These are phyloP conservation scores for Sclerotinia sclerotiorum DNA, from an alignment of 2,329 filamentous ascomycete genomes.

Conservation along the genomic window DNA sequence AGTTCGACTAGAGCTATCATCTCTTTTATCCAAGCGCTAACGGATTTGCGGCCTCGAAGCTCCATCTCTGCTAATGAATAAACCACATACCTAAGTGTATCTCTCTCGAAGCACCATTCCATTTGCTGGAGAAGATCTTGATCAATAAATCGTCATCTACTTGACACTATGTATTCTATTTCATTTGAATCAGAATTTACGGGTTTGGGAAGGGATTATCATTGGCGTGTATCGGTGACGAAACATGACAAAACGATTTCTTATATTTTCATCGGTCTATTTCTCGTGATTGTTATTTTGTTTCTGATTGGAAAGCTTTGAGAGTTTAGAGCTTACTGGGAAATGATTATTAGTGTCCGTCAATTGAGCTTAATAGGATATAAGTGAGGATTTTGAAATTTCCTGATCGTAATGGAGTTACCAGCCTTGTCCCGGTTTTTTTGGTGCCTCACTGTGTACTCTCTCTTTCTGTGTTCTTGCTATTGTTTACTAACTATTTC, in stretches of 20 bases:
- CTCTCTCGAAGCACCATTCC: no score
- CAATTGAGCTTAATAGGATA: neutral
- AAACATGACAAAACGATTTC: slow-evolving; percentile 2
- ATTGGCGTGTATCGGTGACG: slow-evolving; percentile 5
- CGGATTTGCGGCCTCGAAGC: neutral
- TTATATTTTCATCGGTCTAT: neutral
- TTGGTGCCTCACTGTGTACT: neutral
- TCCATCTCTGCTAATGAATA: neutral
- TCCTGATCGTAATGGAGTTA: neutral
- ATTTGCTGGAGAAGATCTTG: neutral
- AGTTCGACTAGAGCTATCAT: neutral
- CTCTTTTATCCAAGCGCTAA: neutral
- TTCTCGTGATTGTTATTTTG: neutral
- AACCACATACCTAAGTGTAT: neutral
- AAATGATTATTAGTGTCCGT: neutral
- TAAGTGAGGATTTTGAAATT: neutral
- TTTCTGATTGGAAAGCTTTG: slow-evolving; percentile 2
- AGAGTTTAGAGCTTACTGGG: neutral
- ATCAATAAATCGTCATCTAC: no score
- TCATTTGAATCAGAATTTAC: slow-evolving; percentile 9
- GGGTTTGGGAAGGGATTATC: neutral
- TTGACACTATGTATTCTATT: neutral
- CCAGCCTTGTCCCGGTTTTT: neutral
- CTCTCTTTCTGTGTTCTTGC: neutral
- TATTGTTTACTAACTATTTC: neutral